These are phyloP conservation scores for Colletotrichum liaoningense DNA, from an alignment of 2,329 filamentous ascomycete species.

Conservation along the genomic window DNA sequence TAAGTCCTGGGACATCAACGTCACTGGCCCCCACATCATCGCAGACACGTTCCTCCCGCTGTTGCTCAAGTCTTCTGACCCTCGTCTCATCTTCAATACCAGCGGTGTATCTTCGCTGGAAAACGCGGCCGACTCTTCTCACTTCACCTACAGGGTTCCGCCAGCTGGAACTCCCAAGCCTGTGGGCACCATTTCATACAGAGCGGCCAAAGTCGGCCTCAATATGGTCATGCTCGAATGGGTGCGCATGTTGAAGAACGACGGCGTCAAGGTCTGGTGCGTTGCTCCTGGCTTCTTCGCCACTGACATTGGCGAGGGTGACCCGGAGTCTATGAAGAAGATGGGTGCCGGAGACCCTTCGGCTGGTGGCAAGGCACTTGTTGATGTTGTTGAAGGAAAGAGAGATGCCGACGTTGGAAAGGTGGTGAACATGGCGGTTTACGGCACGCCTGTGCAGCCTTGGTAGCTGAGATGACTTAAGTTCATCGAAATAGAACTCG, in stretches of 20 bases:
- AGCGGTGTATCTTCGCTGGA: constrained; percentile 51
- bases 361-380: constrained; percentile 52
- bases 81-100: constrained; percentile 59
- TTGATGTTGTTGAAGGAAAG: constrained; percentile 52
- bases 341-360: constrained; percentile 46
- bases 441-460: constrained; percentile 30
- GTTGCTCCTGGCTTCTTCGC: constrained; percentile 55
- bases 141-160: constrained; percentile 47
- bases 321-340: constrained; percentile 38
- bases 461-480: background rate
- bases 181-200: constrained; percentile 43
- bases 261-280: constrained; percentile 54
- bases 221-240: constrained; percentile 63
- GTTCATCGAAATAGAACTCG: background rate
- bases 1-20: constrained; percentile 61
- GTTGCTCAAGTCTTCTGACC: constrained; percentile 53
- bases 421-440: constrained; percentile 40
- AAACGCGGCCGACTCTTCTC: constrained; percentile 39
- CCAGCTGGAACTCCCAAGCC: constrained; percentile 44
- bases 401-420: constrained; percentile 54
- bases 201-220: constrained; percentile 54
- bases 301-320: constrained; percentile 48
- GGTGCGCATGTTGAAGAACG: constrained; percentile 49
- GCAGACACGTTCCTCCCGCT: constrained; percentile 51
- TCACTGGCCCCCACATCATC: constrained; percentile 54